Conservation (phyloP, 768 basidiomycete genomes). For the Tulasnella sp. region DNA sequence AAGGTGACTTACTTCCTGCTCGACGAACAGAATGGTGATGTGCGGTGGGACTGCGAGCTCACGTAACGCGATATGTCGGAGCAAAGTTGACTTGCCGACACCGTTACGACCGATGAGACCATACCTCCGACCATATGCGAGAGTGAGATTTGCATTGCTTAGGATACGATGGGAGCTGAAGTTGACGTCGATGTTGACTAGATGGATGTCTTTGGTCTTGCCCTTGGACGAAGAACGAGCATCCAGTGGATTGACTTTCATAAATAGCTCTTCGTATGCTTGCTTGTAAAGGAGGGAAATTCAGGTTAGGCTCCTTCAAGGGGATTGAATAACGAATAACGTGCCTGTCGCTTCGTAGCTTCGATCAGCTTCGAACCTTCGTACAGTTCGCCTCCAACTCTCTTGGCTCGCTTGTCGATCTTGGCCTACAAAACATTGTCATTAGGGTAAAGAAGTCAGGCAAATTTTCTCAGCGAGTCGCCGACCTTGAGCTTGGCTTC, state of each 20-base stretch:
- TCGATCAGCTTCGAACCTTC: slow-evolving; percentile 95
- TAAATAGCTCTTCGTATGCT: slow-evolving; percentile 98
- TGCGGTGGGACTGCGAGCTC: slow-evolving; percentile 91
- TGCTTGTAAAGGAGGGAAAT: slow-evolving; percentile 49
- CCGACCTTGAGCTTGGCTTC: slow-evolving; percentile 88
- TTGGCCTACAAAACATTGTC: slow-evolving; percentile 60
- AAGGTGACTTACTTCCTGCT: slow-evolving; percentile 98
- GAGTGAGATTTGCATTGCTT: slow-evolving; percentile 78
- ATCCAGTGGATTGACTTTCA: slow-evolving; percentile 97
- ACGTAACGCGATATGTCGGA: slow-evolving; percentile 90
- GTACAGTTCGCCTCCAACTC: slow-evolving; percentile 62
- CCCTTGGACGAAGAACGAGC: slow-evolving; percentile 72
- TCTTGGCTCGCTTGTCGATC: slow-evolving; percentile 89
- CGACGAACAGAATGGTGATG: slow-evolving; percentile 96
- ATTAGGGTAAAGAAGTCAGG: not conserved
- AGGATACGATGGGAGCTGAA: slow-evolving; percentile 94
- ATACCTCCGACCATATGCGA: slow-evolving; percentile 85
- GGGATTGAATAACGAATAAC: not conserved
- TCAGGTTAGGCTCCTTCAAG: not conserved
- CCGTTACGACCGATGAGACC: slow-evolving; percentile 89
- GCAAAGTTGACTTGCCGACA: slow-evolving; percentile 80
- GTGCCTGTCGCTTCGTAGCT: slow-evolving; percentile 82
- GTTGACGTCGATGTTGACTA: slow-evolving; percentile 91
- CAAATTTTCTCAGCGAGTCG: not conserved
- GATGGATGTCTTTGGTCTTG: slow-evolving; percentile 96